A percentile compares a stretch with the other conserved stretches of the same genome.
Evolutionary conservation across 148 eudicot species (phyloP).

Genomic region (Fagopyrum esculentum): DNA sequence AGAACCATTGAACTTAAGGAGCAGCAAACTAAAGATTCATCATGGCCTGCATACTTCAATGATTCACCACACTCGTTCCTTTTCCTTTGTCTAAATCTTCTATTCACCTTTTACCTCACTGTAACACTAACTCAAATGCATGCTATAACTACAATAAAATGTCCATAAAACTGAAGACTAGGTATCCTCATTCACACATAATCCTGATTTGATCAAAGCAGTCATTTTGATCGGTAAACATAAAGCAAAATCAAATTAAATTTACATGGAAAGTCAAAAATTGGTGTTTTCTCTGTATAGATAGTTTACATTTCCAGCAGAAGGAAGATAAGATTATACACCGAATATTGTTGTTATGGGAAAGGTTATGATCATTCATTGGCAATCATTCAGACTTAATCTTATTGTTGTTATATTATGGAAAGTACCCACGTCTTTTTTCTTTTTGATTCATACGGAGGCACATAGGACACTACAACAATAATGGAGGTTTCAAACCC

Average conservation of each 20-base stretch:
- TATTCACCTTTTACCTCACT: neutral
- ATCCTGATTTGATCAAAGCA: neutral
- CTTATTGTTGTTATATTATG: too few species aligned
- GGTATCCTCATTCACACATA: neutral
- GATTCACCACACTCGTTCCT: neutral
- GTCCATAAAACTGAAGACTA: neutral
- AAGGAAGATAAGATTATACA: too few species aligned
- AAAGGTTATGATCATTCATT: too few species aligned
- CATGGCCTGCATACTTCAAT: neutral
- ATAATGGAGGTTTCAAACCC: too few species aligned
- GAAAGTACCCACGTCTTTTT: too few species aligned
- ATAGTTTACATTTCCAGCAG: too few species aligned
- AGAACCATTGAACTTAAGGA: neutral
- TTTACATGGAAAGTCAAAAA: neutral
- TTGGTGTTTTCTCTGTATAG: too few species aligned
- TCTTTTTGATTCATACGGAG: too few species aligned
- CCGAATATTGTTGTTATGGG: too few species aligned
- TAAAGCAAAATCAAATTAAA: neutral
- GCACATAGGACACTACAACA: too few species aligned
- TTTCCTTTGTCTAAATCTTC: neutral
- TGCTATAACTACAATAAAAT: neutral
- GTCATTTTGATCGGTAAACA: neutral
- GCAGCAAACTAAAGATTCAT: neutral
- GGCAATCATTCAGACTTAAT: too few species aligned
- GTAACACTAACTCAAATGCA: neutral